A percentile compares a stretch with the other conserved stretches of the same genome.
These are phyloP conservation scores for Gigaspora rosea DNA, from an alignment of 192 early-diverging fungal species.

Conservation along the genomic window DNA sequence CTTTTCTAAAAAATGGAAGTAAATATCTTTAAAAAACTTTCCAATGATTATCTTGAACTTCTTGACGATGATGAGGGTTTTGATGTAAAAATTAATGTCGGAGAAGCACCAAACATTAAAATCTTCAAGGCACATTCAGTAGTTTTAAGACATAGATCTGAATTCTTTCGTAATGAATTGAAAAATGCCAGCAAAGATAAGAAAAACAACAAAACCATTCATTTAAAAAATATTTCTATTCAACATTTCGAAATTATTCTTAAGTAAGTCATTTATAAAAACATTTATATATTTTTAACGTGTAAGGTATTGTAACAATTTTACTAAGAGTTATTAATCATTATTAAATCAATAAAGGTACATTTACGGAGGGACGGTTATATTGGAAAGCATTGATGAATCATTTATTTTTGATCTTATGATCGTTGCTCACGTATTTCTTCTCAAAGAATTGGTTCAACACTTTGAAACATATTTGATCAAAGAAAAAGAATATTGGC, in stretches of 20 bases:
- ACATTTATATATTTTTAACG: not conserved
- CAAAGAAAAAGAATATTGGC: not conserved
- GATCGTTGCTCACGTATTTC: not conserved
- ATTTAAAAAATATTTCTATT: too few species aligned
- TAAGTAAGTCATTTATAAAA: too few species aligned
- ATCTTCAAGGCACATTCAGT: not conserved
- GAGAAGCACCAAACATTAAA: not conserved
- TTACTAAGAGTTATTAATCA: not conserved
- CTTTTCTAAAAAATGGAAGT: too few species aligned
- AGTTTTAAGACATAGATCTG: not conserved
- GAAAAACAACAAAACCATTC: not conserved
- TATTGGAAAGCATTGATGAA: not conserved
- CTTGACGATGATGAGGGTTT: too few species aligned
- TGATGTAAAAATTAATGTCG: too few species aligned
- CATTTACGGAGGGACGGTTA: not conserved
- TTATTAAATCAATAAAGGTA: not conserved
- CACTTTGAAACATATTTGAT: not conserved
- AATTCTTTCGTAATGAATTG: not conserved
- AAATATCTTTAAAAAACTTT: too few species aligned
- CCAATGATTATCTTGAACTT: too few species aligned
- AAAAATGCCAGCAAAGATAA: not conserved
- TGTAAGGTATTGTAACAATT: not conserved
- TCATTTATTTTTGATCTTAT: not conserved
- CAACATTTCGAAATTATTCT: too few species aligned
- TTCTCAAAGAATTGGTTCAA: not conserved